Evolutionary conservation across 2,329 filamentous ascomycete species (phyloP).

Genomic region (Scedosporium boydii): DNA sequence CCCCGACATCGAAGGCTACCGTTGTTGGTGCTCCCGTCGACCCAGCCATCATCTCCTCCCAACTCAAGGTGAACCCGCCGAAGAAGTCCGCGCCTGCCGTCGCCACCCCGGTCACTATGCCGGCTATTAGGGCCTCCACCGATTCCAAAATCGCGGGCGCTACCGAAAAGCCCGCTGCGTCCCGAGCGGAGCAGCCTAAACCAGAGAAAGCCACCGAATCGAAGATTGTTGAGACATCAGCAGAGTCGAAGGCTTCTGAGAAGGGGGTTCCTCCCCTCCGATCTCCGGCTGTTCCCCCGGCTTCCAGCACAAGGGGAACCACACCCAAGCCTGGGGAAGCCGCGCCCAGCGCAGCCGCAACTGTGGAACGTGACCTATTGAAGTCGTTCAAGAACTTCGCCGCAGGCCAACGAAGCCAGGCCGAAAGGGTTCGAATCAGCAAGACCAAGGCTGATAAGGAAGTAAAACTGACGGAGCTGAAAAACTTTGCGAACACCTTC

Average conservation of each 20-base stretch:
- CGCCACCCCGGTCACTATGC: not conserved
- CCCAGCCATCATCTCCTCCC: slow-evolving; percentile 84
- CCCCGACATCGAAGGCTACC: slow-evolving; percentile 63
- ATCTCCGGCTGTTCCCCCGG: slow-evolving; percentile 16
- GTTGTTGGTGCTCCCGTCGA: slow-evolving; percentile 72
- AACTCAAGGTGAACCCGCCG: slow-evolving; percentile 46
- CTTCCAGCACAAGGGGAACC: slow-evolving; percentile 30
- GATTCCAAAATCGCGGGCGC: not conserved
- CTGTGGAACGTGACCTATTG: slow-evolving; percentile 52
- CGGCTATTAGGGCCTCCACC: not conserved
- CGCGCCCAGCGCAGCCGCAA: slow-evolving; percentile 45
- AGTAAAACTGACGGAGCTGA: slow-evolving; percentile 85
- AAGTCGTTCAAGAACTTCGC: slow-evolving; percentile 58
- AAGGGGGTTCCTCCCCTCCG: slow-evolving; percentile 1
- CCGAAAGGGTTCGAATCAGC: slow-evolving; percentile 45
- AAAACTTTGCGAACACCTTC: slow-evolving; percentile 90
- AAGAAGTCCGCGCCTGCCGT: slow-evolving; percentile 17
- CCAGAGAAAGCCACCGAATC: slow-evolving; percentile 1
- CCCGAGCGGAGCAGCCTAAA: slow-evolving; percentile 16
- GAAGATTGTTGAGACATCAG: slow-evolving; percentile 12
- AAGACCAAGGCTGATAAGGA: slow-evolving; percentile 71
- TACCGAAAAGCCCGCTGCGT: not conserved
- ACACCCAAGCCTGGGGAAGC: slow-evolving; percentile 29
- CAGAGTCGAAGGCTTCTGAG: slow-evolving; percentile 19
- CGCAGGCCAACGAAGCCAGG: slow-evolving; percentile 41